These are phyloP conservation scores for Iris macrosiphon DNA, from an alignment of 106 monocot species.

Conservation along the genomic window DNA sequence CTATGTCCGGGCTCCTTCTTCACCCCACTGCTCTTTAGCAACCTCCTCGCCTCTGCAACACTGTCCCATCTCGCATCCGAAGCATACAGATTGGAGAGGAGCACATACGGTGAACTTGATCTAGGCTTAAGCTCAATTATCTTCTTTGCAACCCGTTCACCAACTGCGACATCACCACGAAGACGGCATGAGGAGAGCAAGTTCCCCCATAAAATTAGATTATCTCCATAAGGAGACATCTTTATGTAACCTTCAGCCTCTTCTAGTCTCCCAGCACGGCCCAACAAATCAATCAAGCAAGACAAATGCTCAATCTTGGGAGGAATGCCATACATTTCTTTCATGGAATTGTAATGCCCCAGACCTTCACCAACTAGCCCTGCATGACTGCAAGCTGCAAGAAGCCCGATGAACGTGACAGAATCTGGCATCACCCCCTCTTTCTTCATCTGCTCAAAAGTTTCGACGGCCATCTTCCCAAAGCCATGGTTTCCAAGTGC, in stretches of 20 bases:
- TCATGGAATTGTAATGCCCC: slow-evolving; percentile 38
- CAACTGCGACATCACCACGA: slow-evolving; percentile 30
- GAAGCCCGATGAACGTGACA: slow-evolving; percentile 42
- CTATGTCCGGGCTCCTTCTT: slow-evolving; percentile 48
- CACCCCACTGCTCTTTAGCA: slow-evolving; percentile 27
- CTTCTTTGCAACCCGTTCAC: slow-evolving; percentile 37
- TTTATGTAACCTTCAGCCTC: slow-evolving; percentile 48
- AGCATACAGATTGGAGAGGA: slow-evolving; percentile 54
- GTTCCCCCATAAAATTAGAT: slow-evolving; percentile 47
- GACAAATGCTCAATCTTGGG: slow-evolving; percentile 55
- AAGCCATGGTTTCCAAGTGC: slow-evolving; percentile 43
- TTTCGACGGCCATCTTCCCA: slow-evolving; percentile 25
- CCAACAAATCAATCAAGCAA: slow-evolving; percentile 58
- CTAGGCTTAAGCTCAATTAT: slow-evolving; percentile 33
- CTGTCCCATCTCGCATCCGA: slow-evolving; percentile 40
- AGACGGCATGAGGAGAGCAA: slow-evolving; percentile 60
- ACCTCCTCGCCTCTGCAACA: slow-evolving; percentile 33
- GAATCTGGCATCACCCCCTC: slow-evolving; percentile 27
- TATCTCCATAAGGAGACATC: slow-evolving; percentile 18
- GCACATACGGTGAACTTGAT: slow-evolving; percentile 55
- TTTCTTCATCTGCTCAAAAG: slow-evolving; percentile 38
- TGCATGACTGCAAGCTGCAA: slow-evolving; percentile 50
- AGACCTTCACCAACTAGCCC: slow-evolving; percentile 48
- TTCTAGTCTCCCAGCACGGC: slow-evolving; percentile 50
- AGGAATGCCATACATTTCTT: slow-evolving; percentile 11